These are phyloP conservation scores for Amniculicola lignicola DNA, from an alignment of 495 filamentous ascomycete genomes.

Conservation along the genomic window DNA sequence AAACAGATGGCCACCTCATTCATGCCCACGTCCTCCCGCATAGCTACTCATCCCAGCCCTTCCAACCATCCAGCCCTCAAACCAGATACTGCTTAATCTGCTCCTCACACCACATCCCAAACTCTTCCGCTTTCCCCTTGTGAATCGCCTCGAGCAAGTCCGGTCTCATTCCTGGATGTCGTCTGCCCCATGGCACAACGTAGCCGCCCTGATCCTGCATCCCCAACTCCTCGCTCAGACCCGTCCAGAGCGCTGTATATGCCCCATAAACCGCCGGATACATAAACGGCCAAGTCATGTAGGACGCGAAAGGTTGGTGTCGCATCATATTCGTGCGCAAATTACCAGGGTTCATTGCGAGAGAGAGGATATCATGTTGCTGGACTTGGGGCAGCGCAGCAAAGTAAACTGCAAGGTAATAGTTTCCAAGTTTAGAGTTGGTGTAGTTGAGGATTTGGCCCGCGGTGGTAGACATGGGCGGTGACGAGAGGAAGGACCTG, in stretches of 20 bases:
- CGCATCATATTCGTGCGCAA: slow-evolving; percentile 8
- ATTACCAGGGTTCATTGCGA: slow-evolving; percentile 23
- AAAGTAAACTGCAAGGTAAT: slow-evolving; percentile 22
- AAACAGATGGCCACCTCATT: no score
- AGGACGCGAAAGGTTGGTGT: background rate
- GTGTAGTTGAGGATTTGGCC: slow-evolving; percentile 17
- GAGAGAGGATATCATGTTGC: slow-evolving; percentile 1
- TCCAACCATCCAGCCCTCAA: no score
- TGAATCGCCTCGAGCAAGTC: no score
- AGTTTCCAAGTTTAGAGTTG: slow-evolving; percentile 29
- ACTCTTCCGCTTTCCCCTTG: no score
- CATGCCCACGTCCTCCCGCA: no score
- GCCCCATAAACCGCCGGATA: no score
- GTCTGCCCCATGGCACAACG: no score
- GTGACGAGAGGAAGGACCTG: background rate
- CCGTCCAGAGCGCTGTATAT: no score
- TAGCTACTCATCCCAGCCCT: no score
- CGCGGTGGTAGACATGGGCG: background rate
- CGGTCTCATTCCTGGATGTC: no score
- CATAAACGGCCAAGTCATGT: background rate
- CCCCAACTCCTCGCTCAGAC: background rate
- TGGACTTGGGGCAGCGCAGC: background rate
- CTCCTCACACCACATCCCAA: no score
- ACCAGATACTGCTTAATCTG: no score
- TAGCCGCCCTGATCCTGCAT: background rate